Evolutionary conservation across 257 asterid genomes (phyloP).

Genomic region (Solanum ossicruentum): DNA sequence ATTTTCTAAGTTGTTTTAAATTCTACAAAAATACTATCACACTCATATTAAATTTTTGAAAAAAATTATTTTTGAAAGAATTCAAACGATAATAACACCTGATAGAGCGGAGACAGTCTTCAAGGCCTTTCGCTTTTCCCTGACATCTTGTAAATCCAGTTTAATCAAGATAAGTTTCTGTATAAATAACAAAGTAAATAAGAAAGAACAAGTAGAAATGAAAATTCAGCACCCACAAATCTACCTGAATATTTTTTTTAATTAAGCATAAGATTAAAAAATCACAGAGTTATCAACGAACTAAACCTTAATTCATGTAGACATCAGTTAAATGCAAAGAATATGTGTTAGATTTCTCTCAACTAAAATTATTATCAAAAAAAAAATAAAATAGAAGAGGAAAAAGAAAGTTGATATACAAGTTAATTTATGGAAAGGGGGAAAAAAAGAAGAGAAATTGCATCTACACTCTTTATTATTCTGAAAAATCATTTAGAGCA

Average conservation of each 20-base stretch:
- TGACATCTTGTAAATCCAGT: conserved; percentile 40
- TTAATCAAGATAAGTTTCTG: conserved; percentile 41
- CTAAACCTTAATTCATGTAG: background rate
- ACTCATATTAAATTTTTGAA: no score
- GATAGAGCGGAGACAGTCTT: conserved; percentile 45
- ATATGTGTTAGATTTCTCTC: no score
- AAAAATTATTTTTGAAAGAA: no score
- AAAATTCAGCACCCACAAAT: background rate
- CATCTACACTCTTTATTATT: no score
- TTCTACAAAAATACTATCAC: no score
- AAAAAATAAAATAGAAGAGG: background rate
- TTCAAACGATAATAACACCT: conserved; percentile 10
- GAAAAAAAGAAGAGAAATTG: no score
- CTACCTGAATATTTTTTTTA: background rate
- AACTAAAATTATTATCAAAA: no score
- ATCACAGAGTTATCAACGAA: background rate
- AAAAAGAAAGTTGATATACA: background rate
- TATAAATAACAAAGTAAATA: background rate
- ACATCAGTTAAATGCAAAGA: background rate
- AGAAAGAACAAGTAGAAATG: background rate
- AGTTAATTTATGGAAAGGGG: no score
- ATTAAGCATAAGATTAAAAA: background rate
- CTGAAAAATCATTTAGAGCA: no score
- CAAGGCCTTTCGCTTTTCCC: conserved; percentile 48
- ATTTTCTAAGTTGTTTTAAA: no score